Conservation (phyloP, 768 basidiomycete genomes). For the Heimioporus sp. region DNA sequence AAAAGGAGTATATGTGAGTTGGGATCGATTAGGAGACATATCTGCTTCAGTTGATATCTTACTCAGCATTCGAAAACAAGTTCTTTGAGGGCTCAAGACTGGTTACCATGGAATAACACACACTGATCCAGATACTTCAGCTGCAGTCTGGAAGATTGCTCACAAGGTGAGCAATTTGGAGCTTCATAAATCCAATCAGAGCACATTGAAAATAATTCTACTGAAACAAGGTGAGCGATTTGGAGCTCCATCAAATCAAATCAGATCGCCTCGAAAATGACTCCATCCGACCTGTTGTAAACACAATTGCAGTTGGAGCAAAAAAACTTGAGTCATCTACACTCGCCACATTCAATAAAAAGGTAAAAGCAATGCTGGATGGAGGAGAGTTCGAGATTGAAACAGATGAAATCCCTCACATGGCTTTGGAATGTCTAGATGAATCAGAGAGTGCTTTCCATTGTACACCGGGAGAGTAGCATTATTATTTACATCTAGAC, state of each 20-base stretch:
- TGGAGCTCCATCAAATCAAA: too few species aligned
- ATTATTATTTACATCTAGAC: too few species aligned
- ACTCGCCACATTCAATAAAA: conserved; percentile 35
- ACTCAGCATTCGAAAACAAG: conserved; percentile 27
- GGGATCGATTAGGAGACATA: conserved; percentile 34
- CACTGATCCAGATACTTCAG: conserved; percentile 12
- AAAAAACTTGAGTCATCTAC: conserved; percentile 24
- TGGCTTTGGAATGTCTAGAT: too few species aligned
- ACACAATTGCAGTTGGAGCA: conserved; percentile 16
- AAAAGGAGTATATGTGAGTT: conserved; percentile 32
- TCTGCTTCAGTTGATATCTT: conserved; percentile 28
- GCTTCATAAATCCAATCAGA: conserved; percentile 9
- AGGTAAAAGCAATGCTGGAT: conserved; percentile 15
- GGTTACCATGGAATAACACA: conserved; percentile 30
- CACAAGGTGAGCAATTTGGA: not conserved
- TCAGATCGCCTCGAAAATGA: not conserved
- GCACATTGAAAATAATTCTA: too few species aligned
- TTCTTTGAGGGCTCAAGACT: conserved; percentile 16
- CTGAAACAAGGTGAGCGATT: too few species aligned
- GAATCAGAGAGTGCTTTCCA: too few species aligned
- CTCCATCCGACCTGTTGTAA: conserved; percentile 4
- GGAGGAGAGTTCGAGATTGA: conserved; percentile 13
- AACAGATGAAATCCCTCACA: conserved; percentile 21
- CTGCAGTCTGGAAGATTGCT: conserved; percentile 9
- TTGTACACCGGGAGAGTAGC: too few species aligned